Evolutionary conservation across 78 protist species (phyloP), one percentile per base, ranked within the genome.

Genomic region (Speleostelium caveatum): DNA sequence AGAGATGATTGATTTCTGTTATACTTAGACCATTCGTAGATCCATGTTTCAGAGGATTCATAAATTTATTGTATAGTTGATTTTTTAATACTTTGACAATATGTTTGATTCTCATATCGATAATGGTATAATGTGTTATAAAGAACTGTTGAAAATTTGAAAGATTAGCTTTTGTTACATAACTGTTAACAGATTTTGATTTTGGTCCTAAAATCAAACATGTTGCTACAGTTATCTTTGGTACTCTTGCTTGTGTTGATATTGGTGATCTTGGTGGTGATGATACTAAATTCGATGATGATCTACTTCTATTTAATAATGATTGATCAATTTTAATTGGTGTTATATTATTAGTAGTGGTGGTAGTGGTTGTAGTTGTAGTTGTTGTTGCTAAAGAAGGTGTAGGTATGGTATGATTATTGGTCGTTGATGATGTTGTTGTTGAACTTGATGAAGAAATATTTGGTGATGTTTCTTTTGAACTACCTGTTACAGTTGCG

Each of bases 151-250:
- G 91, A 22, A 83, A 83, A 17, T 60, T 67, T 30, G 91, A 83
- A 26, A 10, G 76, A n/a, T 35, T n/a, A 55, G 3, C 32, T 55
- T 26, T 72, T 72, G n/a, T 42, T 30, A 3, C 12, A 21, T 69
- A 33, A 28, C 26, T 69, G 45, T 69, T 45, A 5, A 17, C n/a
- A 21, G 60, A 4, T 16, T 69, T 41, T 1, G 8, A 33, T 0
- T n/a, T 45, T 30, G 91, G 91, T 39, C 91, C 91, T 49, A 83
- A 83, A 10, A 83, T 83, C 12, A 83, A 61, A 83, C 91, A 83
- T 5, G 69, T 22, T 83, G 91, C 77, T 33, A 83, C 65, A 3
- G 91, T 83, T n/a, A 83, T 14, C 45, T 83, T 83, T 2, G 66
- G 67, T 5, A 83, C 72, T 45, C 42, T 56, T 14, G 79, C 72